Evolutionary conservation across 2,329 filamentous ascomycete species (phyloP).

Genomic region (Aspergillaceae sp.): DNA sequence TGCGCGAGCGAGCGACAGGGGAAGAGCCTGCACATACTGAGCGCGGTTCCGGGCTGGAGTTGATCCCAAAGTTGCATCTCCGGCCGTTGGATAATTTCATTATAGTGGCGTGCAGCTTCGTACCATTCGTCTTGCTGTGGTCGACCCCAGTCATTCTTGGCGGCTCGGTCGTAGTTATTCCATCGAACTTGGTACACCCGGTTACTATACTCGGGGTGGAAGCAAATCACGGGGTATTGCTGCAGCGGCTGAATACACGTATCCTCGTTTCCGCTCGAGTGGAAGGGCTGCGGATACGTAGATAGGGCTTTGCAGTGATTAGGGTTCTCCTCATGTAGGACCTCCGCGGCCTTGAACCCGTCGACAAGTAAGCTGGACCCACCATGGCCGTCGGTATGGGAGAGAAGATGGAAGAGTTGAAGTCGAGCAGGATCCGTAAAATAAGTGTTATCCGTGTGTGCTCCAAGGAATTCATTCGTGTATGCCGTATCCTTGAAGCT

Average conservation of each 20-base stretch:
- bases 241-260: conserved; percentile 67
- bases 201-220: conserved; percentile 36
- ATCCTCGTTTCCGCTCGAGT: conserved; percentile 80
- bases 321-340: conserved; percentile 48
- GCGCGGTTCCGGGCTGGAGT: conserved; percentile 64
- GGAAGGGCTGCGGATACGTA: conserved; percentile 56
- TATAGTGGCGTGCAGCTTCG: conserved; percentile 64
- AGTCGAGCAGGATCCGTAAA: conserved; percentile 87
- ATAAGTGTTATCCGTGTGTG: conserved; percentile 93
- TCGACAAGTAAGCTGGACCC: conserved; percentile 79
- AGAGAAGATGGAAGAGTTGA: conserved; percentile 86
- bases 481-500: conserved; percentile 86
- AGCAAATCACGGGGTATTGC: conserved; percentile 63
- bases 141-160: conserved; percentile 49
- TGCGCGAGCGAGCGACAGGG: no score
- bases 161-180: conserved; percentile 85
- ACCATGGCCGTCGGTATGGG: conserved; percentile 57
- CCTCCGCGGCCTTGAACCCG: conserved; percentile 63
- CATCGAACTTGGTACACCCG: conserved; percentile 63
- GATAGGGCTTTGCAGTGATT: conserved; percentile 52
- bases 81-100: conserved; percentile 56
- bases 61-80: conserved; percentile 71
- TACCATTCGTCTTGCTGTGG: conserved; percentile 61
- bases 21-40: conserved; percentile 54
- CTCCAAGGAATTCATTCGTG: conserved; percentile 70